Percentiles rank a stretch among this genome's conserved stretches.
Evolutionary conservation across 2,329 filamentous ascomycete species (phyloP).

Genomic region (Aspergillus quadricinctus): DNA sequence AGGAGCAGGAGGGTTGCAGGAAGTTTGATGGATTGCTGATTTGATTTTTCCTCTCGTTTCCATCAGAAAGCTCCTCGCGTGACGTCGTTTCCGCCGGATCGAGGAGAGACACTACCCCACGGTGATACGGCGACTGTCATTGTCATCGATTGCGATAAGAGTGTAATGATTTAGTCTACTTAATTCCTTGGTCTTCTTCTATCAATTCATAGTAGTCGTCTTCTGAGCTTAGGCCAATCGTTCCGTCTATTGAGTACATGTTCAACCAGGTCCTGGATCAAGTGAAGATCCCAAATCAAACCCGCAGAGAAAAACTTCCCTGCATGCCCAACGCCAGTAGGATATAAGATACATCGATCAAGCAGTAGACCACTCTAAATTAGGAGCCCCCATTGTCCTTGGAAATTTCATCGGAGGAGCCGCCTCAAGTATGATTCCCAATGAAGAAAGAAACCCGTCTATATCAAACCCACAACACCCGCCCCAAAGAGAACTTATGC

Average conservation of each 20-base stretch:
- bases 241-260: constrained; percentile 27
- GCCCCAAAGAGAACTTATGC: background rate
- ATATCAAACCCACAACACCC: constrained; percentile 1
- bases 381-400: background rate
- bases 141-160: background rate
- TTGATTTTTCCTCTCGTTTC: constrained; percentile 1
- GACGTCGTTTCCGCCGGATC: constrained; percentile 25
- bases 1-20: background rate
- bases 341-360: constrained; percentile 8
- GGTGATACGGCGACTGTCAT: background rate
- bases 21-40: background rate
- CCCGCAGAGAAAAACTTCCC: constrained; percentile 5
- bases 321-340: constrained; percentile 13
- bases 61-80: constrained; percentile 8
- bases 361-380: background rate
- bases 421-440: constrained; percentile 4
- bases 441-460: constrained; percentile 5
- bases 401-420: background rate
- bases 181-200: too few species aligned
- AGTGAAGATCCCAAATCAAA: constrained; percentile 14
- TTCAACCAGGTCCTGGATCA: constrained; percentile 7
- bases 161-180: too few species aligned
- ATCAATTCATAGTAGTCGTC: background rate
- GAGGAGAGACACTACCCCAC: background rate
- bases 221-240: constrained; percentile 1